Evolutionary conservation across 2,329 filamentous ascomycete genomes (phyloP), one percentile per base, ranked within the genome.

Genomic region (Pseudopithomyces chartarum): DNA sequence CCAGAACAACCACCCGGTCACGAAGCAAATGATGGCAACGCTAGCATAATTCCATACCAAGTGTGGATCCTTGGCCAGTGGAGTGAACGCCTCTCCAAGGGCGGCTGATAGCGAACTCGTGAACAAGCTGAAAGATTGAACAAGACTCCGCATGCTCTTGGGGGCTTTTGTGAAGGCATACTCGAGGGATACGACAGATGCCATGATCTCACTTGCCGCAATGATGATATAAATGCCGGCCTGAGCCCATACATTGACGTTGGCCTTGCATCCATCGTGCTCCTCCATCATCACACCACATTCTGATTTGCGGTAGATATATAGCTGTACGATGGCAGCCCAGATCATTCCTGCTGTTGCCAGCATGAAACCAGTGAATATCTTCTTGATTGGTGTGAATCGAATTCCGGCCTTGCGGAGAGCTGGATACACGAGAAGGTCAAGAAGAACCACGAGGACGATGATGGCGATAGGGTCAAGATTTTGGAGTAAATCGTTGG

Each of bases 401-500:
- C 81, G 79, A 70, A 92, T 82, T 43, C 84, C 84, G 26, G 82
- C 57, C 67, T 83, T 86, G 67, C 87, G 86, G 55, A 92, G 82
- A 17, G 81, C 70, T 0, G 90, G 90, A 75, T 92, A 93, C 56
- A 93, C 65, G 36, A 87, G n/a, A 26, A 60, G 56, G 48, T 93
- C 90, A 61, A 40, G 36, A 29, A 91, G 90, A 2, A 89, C 89
- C 47, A 92, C 89, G 75, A 92, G 84, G 70, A 92, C 85, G 67
- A 92, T 85, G 59, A 92, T 85, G 23, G 88, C 85, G 61, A 93
- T 85, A 6, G 90, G 89, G 73, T 92, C 88, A 39, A 93, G 80
- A 76, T 92, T 92, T 72, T 87, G 84, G 66, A 93, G 84, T 55
- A 92, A 78, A 70, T 93, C 90, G 79, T 93, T 93, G 67, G 90